Percentiles rank a stretch among this genome's conserved stretches.
These are phyloP conservation scores for Myxozyma udenii DNA, from an alignment of 805 yeast genomes.

Conservation along the genomic window DNA sequence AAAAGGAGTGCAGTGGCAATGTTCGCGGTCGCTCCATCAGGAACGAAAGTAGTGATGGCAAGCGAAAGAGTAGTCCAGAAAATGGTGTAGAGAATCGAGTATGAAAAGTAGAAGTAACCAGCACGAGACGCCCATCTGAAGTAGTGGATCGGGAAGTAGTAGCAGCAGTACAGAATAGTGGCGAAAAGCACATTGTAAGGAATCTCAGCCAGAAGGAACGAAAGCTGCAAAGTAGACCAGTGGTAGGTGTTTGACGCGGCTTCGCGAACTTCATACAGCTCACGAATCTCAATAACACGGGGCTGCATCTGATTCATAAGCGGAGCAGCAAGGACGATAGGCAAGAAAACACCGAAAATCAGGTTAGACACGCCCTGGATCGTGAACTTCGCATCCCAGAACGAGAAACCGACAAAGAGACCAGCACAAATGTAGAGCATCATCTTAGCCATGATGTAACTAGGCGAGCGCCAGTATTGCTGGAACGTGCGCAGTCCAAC, in stretches of 20 bases:
- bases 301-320: constrained; percentile 61
- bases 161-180: constrained; percentile 53
- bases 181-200: constrained; percentile 55
- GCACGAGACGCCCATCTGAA: constrained; percentile 44
- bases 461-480: constrained; percentile 59
- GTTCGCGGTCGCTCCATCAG: constrained; percentile 65
- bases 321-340: constrained; percentile 57
- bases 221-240: constrained; percentile 58
- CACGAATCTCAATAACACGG: constrained; percentile 56
- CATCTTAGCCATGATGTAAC: constrained; percentile 60
- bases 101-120: constrained; percentile 49
- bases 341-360: constrained; percentile 55
- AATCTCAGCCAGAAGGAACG: constrained; percentile 56
- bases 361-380: constrained; percentile 57
- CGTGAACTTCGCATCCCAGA: constrained; percentile 54
- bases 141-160: constrained; percentile 50
- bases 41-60: constrained; percentile 56
- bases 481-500: constrained; percentile 46
- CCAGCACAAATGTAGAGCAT: constrained; percentile 51
- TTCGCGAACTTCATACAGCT: constrained; percentile 67
- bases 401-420: constrained; percentile 68
- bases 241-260: constrained; percentile 68
- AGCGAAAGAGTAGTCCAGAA: constrained; percentile 54
- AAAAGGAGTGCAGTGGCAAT: constrained; percentile 55
- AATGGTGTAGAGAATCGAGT: constrained; percentile 49